Base-by-base conservation (phyloP, 2,329 filamentous ascomycete genomes). In the Microdochium nivale region DNA sequence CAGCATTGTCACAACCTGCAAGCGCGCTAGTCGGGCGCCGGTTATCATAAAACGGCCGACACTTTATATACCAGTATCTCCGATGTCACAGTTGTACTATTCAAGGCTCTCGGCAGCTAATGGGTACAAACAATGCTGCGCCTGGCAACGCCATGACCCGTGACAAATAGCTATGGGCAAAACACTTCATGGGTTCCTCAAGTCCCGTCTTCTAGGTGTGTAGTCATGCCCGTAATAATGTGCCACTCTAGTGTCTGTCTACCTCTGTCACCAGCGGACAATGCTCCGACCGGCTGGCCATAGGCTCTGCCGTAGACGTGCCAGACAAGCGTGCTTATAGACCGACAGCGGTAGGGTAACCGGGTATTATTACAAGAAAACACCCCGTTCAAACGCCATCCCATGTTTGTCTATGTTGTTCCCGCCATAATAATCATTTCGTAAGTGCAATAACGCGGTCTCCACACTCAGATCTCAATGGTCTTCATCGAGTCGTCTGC, bases 401-500 rank as follows among this genome's bases (percentile, higher is more conserved):
- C 40, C 40, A 24, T 44, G 33, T 14, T 37, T 37, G 35, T 44
- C 40, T 44, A 44, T 44, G 16, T 23, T 13, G 16, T 44, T 21
- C 23, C 3, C 19, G 40, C 40, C 40, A 23, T 44, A 23, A 44
- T 44, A 19, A 24, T 44, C 40, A 23, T 44, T 21, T 44, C 40
- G 19, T 44, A 44, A 44, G 16, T 21, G 40, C 9, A 23, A 11
- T 3, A 24, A 23, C 8, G 40, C 40, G 19, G 40, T 23, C 56
- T 61, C 52, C 21, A 3, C 10, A 23, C 40, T 68, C 68, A 83
- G 59, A 83, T 83, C 66, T 81, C 78, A 66, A 83, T 83, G 54
- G 77, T 79, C 70, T 80, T 83, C 78, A 83, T 80, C 30, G 71
- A 68, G 53, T 75, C 77, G 51, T 79, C 78, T 11, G 67, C 58